Conservation (phyloP, 1,284 basidiomycete genomes). For the Lignosus rhinocerotis region DNA sequence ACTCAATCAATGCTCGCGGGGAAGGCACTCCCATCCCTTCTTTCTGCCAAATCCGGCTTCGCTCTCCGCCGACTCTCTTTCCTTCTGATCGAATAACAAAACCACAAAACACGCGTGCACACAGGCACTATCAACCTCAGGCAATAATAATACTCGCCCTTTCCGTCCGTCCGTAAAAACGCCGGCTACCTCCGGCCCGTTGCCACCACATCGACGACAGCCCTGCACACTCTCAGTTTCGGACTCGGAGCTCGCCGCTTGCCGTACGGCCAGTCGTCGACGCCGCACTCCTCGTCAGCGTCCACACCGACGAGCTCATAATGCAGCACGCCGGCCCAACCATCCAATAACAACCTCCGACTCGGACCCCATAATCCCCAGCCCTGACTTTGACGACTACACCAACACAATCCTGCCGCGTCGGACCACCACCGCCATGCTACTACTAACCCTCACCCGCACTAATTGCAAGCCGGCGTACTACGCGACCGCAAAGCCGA, state of each 20-base stretch:
- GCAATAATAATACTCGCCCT: too few species aligned
- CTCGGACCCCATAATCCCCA: background rate
- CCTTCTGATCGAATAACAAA: constrained; percentile 12
- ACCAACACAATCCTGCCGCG: background rate
- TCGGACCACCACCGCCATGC: too few species aligned
- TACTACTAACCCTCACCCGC: background rate
- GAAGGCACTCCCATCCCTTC: constrained; percentile 10
- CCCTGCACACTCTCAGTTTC: background rate
- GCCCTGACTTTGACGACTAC: background rate
- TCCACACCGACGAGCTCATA: background rate
- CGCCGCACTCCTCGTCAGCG: background rate
- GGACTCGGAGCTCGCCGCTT: background rate
- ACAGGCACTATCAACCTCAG: too few species aligned
- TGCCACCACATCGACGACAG: too few species aligned
- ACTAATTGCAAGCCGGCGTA: background rate
- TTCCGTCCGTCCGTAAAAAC: background rate
- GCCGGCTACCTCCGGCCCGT: background rate
- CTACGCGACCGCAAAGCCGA: background rate
- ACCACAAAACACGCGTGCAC: too few species aligned
- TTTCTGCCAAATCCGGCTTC: constrained; percentile 8
- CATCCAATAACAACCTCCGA: background rate
- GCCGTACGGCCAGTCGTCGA: background rate
- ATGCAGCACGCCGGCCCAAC: background rate
- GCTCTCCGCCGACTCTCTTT: background rate
- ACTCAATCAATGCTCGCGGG: constrained; percentile 7